phyloP scores from a whole-genome alignment of 2,329 filamentous ascomycete species.

The Penicillium carneum region DNA sequence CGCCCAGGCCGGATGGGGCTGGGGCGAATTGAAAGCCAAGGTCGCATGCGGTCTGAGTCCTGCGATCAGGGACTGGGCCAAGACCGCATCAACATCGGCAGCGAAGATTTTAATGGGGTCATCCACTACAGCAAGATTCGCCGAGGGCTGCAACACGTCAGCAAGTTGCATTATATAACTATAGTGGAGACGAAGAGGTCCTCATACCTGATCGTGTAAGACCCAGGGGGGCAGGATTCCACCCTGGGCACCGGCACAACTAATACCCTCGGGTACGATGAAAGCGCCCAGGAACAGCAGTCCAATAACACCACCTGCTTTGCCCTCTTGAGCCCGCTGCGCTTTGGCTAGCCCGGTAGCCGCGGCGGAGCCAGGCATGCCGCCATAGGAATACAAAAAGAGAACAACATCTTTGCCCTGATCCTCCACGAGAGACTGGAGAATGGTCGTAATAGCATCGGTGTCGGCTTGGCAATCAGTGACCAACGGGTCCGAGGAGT shows the following conservation, averaged over 20 bases:
- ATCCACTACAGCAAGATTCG: slow-evolving; percentile 24
- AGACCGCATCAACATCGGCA: slow-evolving; percentile 20
- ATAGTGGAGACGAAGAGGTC: neutral
- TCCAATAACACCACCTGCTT: slow-evolving; percentile 25
- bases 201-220: slow-evolving; percentile 33
- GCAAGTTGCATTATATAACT: neutral
- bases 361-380: neutral
- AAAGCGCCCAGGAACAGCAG: slow-evolving; percentile 47
- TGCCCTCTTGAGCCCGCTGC: slow-evolving; percentile 19
- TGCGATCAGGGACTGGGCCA: slow-evolving; percentile 10
- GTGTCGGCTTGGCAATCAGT: slow-evolving; percentile 13
- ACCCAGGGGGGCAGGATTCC: slow-evolving; percentile 37
- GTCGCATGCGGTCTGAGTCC: slow-evolving; percentile 35
- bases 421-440: neutral
- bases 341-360: neutral
- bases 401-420: neutral
- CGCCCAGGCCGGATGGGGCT: slow-evolving; percentile 38
- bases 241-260: slow-evolving; percentile 34
- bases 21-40: slow-evolving; percentile 33
- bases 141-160: neutral
- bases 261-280: slow-evolving; percentile 45
- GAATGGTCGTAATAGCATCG: slow-evolving; percentile 33
- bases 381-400: neutral
- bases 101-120: slow-evolving; percentile 28
- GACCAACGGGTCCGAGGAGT: no score